Evolutionary conservation across 1,139 yeast species (phyloP).

Genomic region (Pichia norvegensis): DNA sequence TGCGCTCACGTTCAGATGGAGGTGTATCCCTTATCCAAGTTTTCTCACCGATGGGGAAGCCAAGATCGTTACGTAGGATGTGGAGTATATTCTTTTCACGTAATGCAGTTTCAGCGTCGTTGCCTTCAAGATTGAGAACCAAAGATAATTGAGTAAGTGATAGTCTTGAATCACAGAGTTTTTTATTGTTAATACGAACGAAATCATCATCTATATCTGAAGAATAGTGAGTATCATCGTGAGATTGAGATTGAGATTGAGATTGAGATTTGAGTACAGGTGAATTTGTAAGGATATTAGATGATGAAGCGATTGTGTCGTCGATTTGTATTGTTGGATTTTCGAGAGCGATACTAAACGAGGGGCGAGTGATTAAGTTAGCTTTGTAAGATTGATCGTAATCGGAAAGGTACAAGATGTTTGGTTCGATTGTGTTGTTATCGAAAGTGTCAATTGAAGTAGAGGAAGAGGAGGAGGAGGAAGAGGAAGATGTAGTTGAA

Average conservation of each 20-base stretch:
- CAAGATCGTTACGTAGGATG: constrained; percentile 48
- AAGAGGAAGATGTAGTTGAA: neutral
- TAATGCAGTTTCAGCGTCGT: constrained; percentile 45
- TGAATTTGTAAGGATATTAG: constrained; percentile 7
- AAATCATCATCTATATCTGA: neutral
- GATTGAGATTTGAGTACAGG: constrained; percentile 20
- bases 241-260: neutral
- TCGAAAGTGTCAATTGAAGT: neutral
- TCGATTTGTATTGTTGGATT: neutral
- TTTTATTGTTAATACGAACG: constrained; percentile 13
- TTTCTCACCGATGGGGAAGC: constrained; percentile 63
- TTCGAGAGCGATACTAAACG: neutral
- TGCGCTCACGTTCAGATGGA: constrained; percentile 39
- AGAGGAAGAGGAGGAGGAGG: neutral
- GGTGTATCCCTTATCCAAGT: constrained; percentile 80
- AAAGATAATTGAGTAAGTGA: constrained; percentile 50
- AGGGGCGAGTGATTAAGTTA: neutral
- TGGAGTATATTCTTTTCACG: constrained; percentile 57
- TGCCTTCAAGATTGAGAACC: constrained; percentile 44
- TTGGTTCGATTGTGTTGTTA: neutral
- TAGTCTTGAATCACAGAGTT: constrained; percentile 42
- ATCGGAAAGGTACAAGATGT: neutral
- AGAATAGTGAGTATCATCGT: neutral
- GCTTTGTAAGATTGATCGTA: neutral
- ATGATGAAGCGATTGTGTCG: neutral